Percentiles rank a stretch among this genome's conserved stretches.
Evolutionary conservation across 192 early-diverging fungal genomes (phyloP).

Genomic region (Coemansia biformis): DNA sequence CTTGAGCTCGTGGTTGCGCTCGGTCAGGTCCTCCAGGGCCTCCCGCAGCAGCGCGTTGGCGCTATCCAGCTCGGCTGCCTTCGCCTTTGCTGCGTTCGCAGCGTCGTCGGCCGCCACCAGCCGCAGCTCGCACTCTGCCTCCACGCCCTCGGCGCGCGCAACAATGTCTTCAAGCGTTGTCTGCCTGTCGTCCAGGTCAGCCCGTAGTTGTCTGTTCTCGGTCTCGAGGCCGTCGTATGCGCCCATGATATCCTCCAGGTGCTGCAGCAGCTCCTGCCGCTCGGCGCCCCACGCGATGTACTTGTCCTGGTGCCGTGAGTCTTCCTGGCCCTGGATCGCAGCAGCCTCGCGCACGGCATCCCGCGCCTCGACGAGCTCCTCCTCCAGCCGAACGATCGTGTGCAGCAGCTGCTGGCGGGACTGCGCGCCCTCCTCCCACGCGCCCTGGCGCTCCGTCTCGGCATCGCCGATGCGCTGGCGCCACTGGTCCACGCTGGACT

Average conservation of each 20-base stretch:
- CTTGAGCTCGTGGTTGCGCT: conserved; percentile 29
- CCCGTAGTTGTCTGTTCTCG: conserved; percentile 1
- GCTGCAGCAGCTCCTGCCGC: conserved; percentile 8
- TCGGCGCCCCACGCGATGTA: background rate
- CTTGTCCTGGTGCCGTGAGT: background rate
- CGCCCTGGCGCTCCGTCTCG: conserved; percentile 39
- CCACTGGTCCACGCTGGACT: conserved; percentile 28
- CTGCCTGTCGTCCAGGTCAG: background rate
- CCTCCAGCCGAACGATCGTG: conserved; percentile 25
- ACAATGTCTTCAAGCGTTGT: background rate
- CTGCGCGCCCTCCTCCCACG: conserved; percentile 36
- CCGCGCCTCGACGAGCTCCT: conserved; percentile 7
- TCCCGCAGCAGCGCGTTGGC: conserved; percentile 17
- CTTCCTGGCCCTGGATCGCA: background rate
- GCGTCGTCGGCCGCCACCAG: background rate
- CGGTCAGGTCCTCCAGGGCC: conserved; percentile 21
- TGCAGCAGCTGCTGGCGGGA: conserved; percentile 29
- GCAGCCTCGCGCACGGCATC: background rate
- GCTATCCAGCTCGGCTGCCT: conserved; percentile 1
- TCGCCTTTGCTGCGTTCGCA: background rate
- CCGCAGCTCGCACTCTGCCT: conserved; percentile 2
- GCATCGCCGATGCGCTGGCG: conserved; percentile 34
- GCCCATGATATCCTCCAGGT: conserved; percentile 15
- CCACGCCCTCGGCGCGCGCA: background rate
- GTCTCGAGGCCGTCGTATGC: conserved; percentile 5